These are phyloP conservation scores for Eremothecium cymbalariae DNA, from an alignment of 1,139 yeast species.

Conservation along the genomic window DNA sequence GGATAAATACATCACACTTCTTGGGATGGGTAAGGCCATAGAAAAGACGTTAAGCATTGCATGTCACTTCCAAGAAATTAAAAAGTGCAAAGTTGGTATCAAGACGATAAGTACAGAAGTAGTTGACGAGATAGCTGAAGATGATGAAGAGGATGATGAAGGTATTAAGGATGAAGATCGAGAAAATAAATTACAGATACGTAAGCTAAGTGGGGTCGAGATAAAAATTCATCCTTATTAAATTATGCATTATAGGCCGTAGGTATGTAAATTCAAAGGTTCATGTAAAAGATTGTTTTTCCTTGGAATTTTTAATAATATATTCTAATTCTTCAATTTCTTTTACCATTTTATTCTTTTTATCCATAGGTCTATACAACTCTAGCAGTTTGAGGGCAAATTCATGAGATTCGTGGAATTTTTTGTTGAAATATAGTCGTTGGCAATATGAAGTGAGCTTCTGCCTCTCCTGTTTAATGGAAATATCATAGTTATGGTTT, in stretches of 20 bases:
- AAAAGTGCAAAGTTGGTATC: constrained; percentile 43
- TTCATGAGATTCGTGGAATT: constrained; percentile 41
- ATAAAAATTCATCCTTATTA: constrained; percentile 37
- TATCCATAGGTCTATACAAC: constrained; percentile 28
- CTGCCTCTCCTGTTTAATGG: constrained; percentile 28
- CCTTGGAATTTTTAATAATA: constrained; percentile 36
- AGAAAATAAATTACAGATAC: constrained; percentile 38
- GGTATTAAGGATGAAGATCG: constrained; percentile 28
- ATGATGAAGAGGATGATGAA: constrained; percentile 28
- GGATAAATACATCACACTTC: constrained; percentile 41
- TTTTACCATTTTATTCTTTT: constrained; percentile 36
- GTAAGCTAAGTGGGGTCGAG: constrained; percentile 55
- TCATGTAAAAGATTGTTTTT: constrained; percentile 6
- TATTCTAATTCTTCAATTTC: constrained; percentile 41
- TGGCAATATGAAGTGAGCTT: constrained; percentile 30
- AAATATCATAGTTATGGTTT: constrained; percentile 12
- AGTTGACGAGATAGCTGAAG: constrained; percentile 46
- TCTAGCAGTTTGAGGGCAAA: constrained; percentile 31
- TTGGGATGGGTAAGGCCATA: constrained; percentile 65
- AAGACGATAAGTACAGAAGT: constrained; percentile 53
- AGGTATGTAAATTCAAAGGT: neutral
- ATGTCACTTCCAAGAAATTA: constrained; percentile 42
- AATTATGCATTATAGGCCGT: neutral
- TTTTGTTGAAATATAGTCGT: constrained; percentile 41
- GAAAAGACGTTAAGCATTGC: constrained; percentile 48